phyloP scores from a whole-genome alignment of 805 yeast genomes.

The Lipomyces mesembrius region DNA sequence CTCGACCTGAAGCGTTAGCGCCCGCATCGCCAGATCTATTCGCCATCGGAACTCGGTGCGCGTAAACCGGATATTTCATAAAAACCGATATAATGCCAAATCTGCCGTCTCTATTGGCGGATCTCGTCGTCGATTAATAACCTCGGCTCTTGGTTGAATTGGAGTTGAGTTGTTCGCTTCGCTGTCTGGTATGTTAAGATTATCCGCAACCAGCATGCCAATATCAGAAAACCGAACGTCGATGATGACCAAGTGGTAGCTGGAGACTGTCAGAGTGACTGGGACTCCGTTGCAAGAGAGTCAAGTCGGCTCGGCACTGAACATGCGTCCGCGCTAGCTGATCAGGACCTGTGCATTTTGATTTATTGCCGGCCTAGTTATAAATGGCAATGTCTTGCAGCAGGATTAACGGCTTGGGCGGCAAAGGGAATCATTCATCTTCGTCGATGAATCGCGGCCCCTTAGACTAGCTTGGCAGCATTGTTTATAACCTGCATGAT shows the following conservation, averaged over 20 bases:
- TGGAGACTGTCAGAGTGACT: neutral
- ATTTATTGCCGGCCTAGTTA: neutral
- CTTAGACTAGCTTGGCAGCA: neutral
- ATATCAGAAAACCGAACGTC: neutral
- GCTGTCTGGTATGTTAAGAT: neutral
- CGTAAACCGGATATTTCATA: neutral
- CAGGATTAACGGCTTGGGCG: neutral
- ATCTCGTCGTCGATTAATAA: conserved; percentile 3
- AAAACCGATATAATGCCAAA: neutral
- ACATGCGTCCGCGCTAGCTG: neutral
- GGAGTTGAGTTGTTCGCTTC: neutral
- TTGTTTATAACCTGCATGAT: neutral
- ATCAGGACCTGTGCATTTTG: neutral
- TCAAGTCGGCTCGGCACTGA: neutral
- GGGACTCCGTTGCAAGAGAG: neutral
- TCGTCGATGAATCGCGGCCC: neutral
- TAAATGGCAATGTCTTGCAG: neutral
- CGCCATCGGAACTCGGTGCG: neutral
- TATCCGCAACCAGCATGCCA: neutral
- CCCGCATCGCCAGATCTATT: neutral
- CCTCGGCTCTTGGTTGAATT: neutral
- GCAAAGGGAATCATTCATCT: neutral
- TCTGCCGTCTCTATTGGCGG: neutral
- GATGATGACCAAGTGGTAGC: neutral
- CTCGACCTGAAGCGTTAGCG: neutral